Evolutionary conservation across 352 stramenopile species (phyloP).

Genomic region (Peronospora tabacina): DNA sequence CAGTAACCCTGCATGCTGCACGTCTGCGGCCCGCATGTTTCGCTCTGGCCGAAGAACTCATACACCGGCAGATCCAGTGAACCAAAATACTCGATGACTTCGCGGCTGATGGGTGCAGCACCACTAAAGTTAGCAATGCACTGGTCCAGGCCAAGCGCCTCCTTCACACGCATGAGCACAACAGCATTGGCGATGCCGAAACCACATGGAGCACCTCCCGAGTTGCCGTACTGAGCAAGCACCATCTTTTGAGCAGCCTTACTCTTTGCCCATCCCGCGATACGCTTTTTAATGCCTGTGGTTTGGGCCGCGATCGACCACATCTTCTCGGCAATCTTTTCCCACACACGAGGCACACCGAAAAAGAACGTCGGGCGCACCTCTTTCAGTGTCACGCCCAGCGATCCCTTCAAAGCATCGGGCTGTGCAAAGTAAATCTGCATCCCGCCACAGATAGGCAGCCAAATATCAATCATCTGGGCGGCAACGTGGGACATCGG

Average conservation of each 20-base stretch:
- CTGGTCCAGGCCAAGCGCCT: slow-evolving; percentile 88
- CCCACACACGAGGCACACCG: slow-evolving; percentile 87
- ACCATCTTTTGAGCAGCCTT: slow-evolving; percentile 73
- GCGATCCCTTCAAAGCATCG: slow-evolving; percentile 85
- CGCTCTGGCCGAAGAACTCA: slow-evolving; percentile 91
- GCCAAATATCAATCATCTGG: slow-evolving; percentile 84
- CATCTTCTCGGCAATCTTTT: slow-evolving; percentile 91
- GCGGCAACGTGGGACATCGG: slow-evolving; percentile 87
- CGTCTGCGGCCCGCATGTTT: slow-evolving; percentile 83
- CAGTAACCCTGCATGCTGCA: slow-evolving; percentile 72
- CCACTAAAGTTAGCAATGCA: slow-evolving; percentile 65
- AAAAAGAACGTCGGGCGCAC: slow-evolving; percentile 87
- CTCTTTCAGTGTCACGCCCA: slow-evolving; percentile 80
- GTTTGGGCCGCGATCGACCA: slow-evolving; percentile 76
- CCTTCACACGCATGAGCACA: slow-evolving; percentile 83
- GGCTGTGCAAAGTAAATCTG: slow-evolving; percentile 86
- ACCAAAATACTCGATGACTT: slow-evolving; percentile 92
- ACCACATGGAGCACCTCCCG: slow-evolving; percentile 78
- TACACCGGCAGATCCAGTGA: slow-evolving; percentile 92
- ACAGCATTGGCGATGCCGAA: slow-evolving; percentile 86
- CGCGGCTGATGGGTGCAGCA: slow-evolving; percentile 89
- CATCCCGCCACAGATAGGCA: slow-evolving; percentile 52
- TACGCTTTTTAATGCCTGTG: slow-evolving; percentile 88
- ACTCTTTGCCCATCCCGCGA: slow-evolving; percentile 87
- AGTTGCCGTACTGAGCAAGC: slow-evolving; percentile 79